A percentile compares a stretch with the other conserved stretches of the same genome.
These are phyloP conservation scores for Calocera cornea DNA, from an alignment of 768 basidiomycete genomes.

Conservation along the genomic window DNA sequence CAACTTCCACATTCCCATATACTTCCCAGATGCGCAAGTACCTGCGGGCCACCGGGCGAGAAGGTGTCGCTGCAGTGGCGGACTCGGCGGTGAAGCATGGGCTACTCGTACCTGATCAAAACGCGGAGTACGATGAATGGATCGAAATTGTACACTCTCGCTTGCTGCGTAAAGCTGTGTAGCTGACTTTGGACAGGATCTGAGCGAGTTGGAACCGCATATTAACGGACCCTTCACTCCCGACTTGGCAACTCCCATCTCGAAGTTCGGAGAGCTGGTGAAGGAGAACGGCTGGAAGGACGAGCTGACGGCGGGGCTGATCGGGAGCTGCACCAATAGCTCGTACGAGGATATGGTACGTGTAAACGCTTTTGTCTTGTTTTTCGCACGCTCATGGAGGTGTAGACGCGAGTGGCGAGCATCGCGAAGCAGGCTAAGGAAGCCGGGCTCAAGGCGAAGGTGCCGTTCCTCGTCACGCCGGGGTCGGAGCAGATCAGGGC, in stretches of 20 bases:
- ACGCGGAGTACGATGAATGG: constrained; percentile 85
- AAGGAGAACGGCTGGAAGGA: constrained; percentile 86
- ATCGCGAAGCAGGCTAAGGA: constrained; percentile 78
- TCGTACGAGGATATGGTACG: constrained; percentile 92
- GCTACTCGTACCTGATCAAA: constrained; percentile 71
- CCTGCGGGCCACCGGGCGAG: constrained; percentile 77
- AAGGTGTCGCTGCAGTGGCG: constrained; percentile 72
- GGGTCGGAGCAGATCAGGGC: constrained; percentile 95
- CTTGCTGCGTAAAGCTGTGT: neutral
- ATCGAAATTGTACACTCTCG: constrained; percentile 60
- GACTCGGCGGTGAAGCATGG: constrained; percentile 66
- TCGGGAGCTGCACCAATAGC: constrained; percentile 98
- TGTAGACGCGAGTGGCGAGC: constrained; percentile 77
- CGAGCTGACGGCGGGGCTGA: constrained; percentile 77
- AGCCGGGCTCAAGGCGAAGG: constrained; percentile 66
- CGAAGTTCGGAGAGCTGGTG: constrained; percentile 69
- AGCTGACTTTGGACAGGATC: constrained; percentile 39
- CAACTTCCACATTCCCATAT: constrained; percentile 96
- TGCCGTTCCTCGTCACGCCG: constrained; percentile 78
- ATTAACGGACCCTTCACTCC: constrained; percentile 98
- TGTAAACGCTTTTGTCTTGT: constrained; percentile 10
- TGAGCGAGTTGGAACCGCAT: constrained; percentile 78
- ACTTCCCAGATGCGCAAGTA: constrained; percentile 80
- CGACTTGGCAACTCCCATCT: constrained; percentile 86
- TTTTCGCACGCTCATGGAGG: neutral